Base-by-base conservation (phyloP, 2,329 filamentous ascomycete genomes). In the Exophiala phaeomuriformis region DNA sequence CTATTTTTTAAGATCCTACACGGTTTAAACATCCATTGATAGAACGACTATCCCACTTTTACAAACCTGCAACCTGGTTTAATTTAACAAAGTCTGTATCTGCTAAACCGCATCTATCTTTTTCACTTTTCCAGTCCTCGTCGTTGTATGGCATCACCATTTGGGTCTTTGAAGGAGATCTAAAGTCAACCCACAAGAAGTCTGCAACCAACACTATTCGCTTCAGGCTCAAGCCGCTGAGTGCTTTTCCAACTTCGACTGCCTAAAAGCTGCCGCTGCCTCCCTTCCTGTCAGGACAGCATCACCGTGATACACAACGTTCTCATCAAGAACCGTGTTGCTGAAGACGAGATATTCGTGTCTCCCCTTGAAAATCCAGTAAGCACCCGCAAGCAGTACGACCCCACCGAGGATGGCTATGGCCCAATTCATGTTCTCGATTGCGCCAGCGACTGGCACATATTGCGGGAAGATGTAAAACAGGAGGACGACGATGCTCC, bases 341-440 rank as follows among this genome's bases (percentile, higher is more conserved):
- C 40, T 50, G 44, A 47, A 49, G 28, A 59, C 33, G 48, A 59
- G 12, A 42, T 59, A 59, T 37, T 59, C 57, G 39, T 59, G 51
- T 42, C 57, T 42, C 27, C 57, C 57, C 37, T 58, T 57, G 42
- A 48, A 32, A 27, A 51, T 28, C 57, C 57, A 60, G 50, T 60
- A 60, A n/a, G 55, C 48, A 27, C 55, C 57, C 3, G 40, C 52
- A 7, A 60, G 54, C 19, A 58, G 42, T 28, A 60, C 52, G 6
- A 60, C 52, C 5, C 43, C 57, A 2, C 37, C 57, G 30, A 60
- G 55, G 29, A 60, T 60, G n/a, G 51, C 57, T 28, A 60, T 54
- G 3, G 57, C 55, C 57, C 57, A 60, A 42, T 60, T 60, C 57
- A 60, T 60, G 47, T 60, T 60, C 27, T 42, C 55, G 29, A 60